phyloP scores from a whole-genome alignment of 768 basidiomycete genomes.

The Lentinula sp. region DNA sequence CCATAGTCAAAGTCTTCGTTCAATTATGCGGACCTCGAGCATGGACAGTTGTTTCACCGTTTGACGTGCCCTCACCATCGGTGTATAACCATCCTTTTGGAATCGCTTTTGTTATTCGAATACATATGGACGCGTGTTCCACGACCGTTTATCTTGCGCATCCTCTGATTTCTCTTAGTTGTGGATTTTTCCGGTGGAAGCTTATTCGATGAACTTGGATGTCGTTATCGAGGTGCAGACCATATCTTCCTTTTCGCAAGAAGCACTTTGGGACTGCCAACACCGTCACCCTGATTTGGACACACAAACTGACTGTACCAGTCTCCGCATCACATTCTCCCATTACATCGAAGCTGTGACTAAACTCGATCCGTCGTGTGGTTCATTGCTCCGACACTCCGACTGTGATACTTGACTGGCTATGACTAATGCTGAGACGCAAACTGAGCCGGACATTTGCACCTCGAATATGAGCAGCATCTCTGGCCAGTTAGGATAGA shows the following conservation, averaged over 20 bases:
- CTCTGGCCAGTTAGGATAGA: neutral
- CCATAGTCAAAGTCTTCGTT: neutral
- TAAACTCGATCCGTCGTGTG: neutral
- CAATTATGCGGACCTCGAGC: neutral
- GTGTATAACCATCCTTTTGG: neutral
- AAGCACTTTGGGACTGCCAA: neutral
- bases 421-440: neutral
- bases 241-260: neutral
- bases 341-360: neutral
- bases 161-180: neutral
- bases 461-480: neutral
- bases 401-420: neutral
- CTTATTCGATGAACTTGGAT: neutral
- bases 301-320: neutral
- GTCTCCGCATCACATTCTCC: neutral
- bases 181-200: no score
- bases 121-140: neutral
- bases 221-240: neutral
- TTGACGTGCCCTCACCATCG: neutral
- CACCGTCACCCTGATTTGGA: neutral
- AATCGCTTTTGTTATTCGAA: neutral
- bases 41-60: neutral
- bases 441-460: neutral
- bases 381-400: neutral
- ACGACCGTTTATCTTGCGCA: neutral